A percentile compares a stretch with the other conserved stretches of the same genome.
Conservation (phyloP, 192 early-diverging fungal species). For the Podila verticillata region DNA sequence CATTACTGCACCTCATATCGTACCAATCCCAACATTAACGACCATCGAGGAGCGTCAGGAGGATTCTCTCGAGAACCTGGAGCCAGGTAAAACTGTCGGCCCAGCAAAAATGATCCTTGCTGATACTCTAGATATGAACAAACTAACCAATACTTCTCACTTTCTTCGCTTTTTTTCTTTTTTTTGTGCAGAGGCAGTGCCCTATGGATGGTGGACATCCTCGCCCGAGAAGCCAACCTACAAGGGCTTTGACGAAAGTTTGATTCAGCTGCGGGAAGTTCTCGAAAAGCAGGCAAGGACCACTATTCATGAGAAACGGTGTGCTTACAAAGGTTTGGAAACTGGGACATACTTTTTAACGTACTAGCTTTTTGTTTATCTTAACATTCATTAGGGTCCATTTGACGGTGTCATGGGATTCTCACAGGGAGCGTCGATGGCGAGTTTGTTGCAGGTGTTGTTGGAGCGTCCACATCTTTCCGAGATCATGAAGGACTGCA, state of each 20-base stretch:
- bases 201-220: slow-evolving; percentile 59
- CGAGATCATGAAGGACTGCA: slow-evolving; percentile 17
- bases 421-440: slow-evolving; percentile 65
- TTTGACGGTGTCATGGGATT: slow-evolving; percentile 68
- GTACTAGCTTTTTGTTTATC: background rate
- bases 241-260: slow-evolving; percentile 56
- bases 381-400: slow-evolving; percentile 48
- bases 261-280: slow-evolving; percentile 48
- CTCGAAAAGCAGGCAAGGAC: slow-evolving; percentile 54
- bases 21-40: slow-evolving; percentile 51
- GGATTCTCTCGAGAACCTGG: slow-evolving; percentile 36
- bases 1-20: slow-evolving; percentile 60
- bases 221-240: slow-evolving; percentile 40
- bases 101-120: background rate
- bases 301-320: no score
- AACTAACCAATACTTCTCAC: background rate
- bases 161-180: no score
- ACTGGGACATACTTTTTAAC: background rate
- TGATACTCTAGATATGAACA: background rate
- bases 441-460: slow-evolving; percentile 52
- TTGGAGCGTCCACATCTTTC: slow-evolving; percentile 56
- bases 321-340: no score
- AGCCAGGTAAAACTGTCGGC: slow-evolving; percentile 56
- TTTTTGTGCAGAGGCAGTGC: slow-evolving; percentile 35
- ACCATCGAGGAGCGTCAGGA: slow-evolving; percentile 55